Conservation (phyloP, 2,329 filamentous ascomycete genomes). For the Aspergillus caelatus region DNA sequence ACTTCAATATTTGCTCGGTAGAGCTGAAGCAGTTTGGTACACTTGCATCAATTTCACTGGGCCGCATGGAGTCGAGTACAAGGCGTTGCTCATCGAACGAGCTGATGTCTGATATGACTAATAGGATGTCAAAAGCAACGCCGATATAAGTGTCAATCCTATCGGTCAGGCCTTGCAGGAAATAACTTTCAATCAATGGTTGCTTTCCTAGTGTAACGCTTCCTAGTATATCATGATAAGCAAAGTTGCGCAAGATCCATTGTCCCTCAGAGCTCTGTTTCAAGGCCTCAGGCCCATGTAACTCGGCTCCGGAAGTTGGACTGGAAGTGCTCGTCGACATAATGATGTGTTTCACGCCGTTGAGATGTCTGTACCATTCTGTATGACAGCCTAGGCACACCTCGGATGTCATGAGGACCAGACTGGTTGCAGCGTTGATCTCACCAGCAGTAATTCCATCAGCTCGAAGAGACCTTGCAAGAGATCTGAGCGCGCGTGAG, state of each 20-base stretch:
- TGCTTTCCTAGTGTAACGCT: slow-evolving; percentile 3
- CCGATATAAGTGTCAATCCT: slow-evolving; percentile 6
- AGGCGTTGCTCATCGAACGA: too few relatives aligned
- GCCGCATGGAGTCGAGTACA: too few relatives aligned
- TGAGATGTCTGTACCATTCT: slow-evolving; percentile 3
- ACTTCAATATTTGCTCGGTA: not conserved
- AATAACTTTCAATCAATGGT: not conserved
- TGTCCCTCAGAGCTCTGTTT: slow-evolving; percentile 5
- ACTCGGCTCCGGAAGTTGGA: not conserved
- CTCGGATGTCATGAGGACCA: slow-evolving; percentile 2
- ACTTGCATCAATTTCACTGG: too few relatives aligned
- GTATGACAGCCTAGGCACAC: slow-evolving; percentile 2
- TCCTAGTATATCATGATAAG: slow-evolving; percentile 9
- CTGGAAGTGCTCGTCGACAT: not conserved
- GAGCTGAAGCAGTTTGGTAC: not conserved
- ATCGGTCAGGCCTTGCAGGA: not conserved
- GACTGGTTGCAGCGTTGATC: not conserved
- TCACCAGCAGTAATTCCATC: not conserved
- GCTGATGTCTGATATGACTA: too few relatives aligned
- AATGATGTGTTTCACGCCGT: slow-evolving; percentile 2
- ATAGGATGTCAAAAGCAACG: not conserved
- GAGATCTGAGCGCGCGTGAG: not conserved
- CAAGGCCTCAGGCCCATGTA: not conserved
- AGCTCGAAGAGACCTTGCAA: not conserved
- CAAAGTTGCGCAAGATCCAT: slow-evolving; percentile 12